phyloP scores from a whole-genome alignment of 1,139 yeast species.

The Suhomyces chickasaworum region DNA sequence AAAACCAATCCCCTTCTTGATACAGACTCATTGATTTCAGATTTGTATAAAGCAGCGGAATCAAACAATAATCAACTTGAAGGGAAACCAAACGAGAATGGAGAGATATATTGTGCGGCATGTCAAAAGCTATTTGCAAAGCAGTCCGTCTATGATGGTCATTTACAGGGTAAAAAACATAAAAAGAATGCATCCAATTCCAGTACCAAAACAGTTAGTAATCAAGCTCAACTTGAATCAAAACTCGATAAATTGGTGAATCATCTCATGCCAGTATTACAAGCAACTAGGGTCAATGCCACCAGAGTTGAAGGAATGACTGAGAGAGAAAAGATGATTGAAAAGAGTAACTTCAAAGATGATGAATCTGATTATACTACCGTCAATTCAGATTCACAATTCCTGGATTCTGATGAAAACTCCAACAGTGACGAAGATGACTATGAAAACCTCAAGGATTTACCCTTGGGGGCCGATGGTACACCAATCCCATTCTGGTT shows the following conservation, averaged over 20 bases:
- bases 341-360: slow-evolving; percentile 35
- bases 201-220: neutral
- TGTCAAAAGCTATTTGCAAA: slow-evolving; percentile 71
- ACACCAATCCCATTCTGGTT: slow-evolving; percentile 93
- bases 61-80: slow-evolving; percentile 16
- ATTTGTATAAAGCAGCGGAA: slow-evolving; percentile 24
- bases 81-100: slow-evolving; percentile 27
- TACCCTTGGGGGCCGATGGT: slow-evolving; percentile 88
- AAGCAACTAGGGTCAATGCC: slow-evolving; percentile 58
- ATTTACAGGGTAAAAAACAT: slow-evolving; percentile 78
- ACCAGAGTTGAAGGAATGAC: slow-evolving; percentile 74
- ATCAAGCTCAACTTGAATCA: slow-evolving; percentile 1
- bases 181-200: slow-evolving; percentile 41
- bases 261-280: slow-evolving; percentile 38
- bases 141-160: slow-evolving; percentile 65
- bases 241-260: slow-evolving; percentile 26
- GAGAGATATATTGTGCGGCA: slow-evolving; percentile 56
- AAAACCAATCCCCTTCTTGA: slow-evolving; percentile 56
- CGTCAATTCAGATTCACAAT: slow-evolving; percentile 15
- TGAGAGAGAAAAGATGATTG: slow-evolving; percentile 68
- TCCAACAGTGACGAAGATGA: slow-evolving; percentile 34
- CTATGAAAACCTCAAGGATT: slow-evolving; percentile 39
- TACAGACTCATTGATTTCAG: slow-evolving; percentile 33
- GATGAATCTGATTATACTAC: slow-evolving; percentile 41
- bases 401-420: slow-evolving; percentile 29